Base-by-base conservation (phyloP, 1,284 basidiomycete genomes). In the Amylostereum chailletii region DNA sequence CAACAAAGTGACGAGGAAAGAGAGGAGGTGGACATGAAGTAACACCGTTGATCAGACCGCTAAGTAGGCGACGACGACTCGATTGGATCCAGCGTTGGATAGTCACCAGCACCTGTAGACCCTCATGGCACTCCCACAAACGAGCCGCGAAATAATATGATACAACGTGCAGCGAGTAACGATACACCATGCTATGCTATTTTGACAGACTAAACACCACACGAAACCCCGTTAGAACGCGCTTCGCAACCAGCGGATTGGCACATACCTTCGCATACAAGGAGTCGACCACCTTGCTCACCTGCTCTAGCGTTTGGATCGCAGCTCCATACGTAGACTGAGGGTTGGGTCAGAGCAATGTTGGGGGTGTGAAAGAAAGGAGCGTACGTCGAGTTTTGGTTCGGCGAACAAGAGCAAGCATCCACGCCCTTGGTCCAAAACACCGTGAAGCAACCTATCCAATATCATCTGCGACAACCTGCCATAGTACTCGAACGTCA, bases 381-480 rank as follows among this genome's bases (percentile, higher is more conserved):
- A 19, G 72, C 86, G 55, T 59, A 91, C 90, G 65, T 96, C 92
- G 6, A 82, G 80, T 58, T 88, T 83, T 0, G 81, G 79, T 62
- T 91, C 75, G 51, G 97, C 92, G 59, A 88, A 97, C 19, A 98
- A 84, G 46, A 97, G 74, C 45, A 98, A 69, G 61, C 94, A 96
- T 0, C 94, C 94, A 0, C 90, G 81, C 19, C 92, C 94, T 66
- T 98, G 95, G 64, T 98, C 95, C 27, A 99, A 72, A 3, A 98
- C 94, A 4, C 95, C 95, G 56, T 92, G 81, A 60, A 99, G 83
- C 1, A 94, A 83, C 60, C 95, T 94, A 68, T 99, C 95, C 40
- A 99, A 71, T 55, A 99, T 98, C 95, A 99, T 98, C 65, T 98
- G 95, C 45, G 90, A 93, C 46, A 99, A 69, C 63, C 90, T 94